Evolutionary conservation across 2,329 filamentous ascomycete genomes (phyloP).

Genomic region (Madurella mycetomatis): DNA sequence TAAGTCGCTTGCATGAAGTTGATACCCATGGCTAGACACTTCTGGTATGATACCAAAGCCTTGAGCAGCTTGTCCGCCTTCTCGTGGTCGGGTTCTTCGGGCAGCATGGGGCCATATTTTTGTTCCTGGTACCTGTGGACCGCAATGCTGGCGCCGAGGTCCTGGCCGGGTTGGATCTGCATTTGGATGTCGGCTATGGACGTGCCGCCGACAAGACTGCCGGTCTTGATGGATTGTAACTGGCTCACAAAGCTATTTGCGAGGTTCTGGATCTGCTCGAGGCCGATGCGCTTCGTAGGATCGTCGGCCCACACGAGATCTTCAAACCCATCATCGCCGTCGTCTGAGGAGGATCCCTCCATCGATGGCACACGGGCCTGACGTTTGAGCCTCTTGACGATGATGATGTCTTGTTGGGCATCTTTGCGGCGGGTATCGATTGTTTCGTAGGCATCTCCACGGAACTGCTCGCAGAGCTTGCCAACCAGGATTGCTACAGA

Average conservation of each 20-base stretch:
- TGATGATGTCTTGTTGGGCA: slow-evolving; percentile 8
- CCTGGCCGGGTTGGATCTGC: slow-evolving; percentile 5
- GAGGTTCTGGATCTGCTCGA: slow-evolving; percentile 16
- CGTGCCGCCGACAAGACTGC: slow-evolving; percentile 17
- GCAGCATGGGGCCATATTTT: slow-evolving; percentile 5
- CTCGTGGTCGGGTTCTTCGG: slow-evolving; percentile 11
- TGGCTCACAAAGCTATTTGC: slow-evolving; percentile 15
- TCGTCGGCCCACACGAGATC: slow-evolving; percentile 26
- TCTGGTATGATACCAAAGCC: slow-evolving; percentile 10
- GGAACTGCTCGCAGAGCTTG: slow-evolving; percentile 12
- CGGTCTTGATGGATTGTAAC: slow-evolving; percentile 18
- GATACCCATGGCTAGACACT: neutral
- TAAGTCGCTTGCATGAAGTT: slow-evolving; percentile 15
- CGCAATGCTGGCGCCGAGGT: slow-evolving; percentile 24
- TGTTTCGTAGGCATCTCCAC: slow-evolving; percentile 13
- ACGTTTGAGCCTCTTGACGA: slow-evolving; percentile 27
- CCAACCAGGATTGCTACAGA: slow-evolving; percentile 12
- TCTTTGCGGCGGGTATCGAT: slow-evolving; percentile 17
- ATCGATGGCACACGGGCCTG: slow-evolving; percentile 8
- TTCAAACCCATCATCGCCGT: slow-evolving; percentile 19
- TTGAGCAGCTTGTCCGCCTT: slow-evolving; percentile 21
- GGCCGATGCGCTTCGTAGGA: slow-evolving; percentile 23
- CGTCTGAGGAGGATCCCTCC: neutral
- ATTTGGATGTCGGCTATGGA: slow-evolving; percentile 9
- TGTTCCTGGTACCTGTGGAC: slow-evolving; percentile 26